Base-by-base conservation (phyloP, 1,284 basidiomycete species). In the Ceratobasidium sp. region DNA sequence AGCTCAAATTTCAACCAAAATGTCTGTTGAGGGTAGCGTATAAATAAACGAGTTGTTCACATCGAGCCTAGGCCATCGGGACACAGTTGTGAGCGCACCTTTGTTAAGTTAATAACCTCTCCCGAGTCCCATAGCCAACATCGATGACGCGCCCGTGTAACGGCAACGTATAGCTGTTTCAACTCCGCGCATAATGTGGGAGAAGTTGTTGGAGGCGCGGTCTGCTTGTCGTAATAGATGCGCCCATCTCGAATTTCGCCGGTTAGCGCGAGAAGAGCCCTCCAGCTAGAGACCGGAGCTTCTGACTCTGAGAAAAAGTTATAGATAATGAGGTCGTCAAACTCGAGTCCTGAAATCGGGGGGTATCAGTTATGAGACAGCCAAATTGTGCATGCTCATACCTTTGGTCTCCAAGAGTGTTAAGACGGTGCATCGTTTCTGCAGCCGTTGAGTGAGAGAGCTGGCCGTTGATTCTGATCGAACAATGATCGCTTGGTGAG, bases 281-380 rank as follows among this genome's bases (percentile, higher is more conserved):
- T 86, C 92, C 92, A 93, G 75, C 89, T 88, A 0, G 87, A 83
- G 0, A 83, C 57, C 50, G 88, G 86, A 0, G 88, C 85, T 0
- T 82, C 82, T 0, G 92, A 93, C 80, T 93, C 91, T 55, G 89
- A 86, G 80, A 93, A 93, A 83, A 93, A 93, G 78, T 93, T 89
- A 81, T 90, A 93, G 1, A 94, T 81, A 1, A 94, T 84, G 2
- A 94, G 91, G 77, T 93, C 92, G 80, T 93, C 88, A 81, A 93
- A 93, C 81, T 93, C 92, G 0, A 93, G 84, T 0, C 93, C 92
- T 82, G 57, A 41, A 44, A 35, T 14, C 18, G 50, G 3, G 8
- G 27, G 27, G 27, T 30, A 2, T 30, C n/a, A 57, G 23, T 35
- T 12, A n/a, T 48, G 30, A 20, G 8, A 10, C 23, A 12, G 8